Percentiles rank a stretch among this genome's conserved stretches.
These are phyloP conservation scores for Incumbomyces lentus DNA, from an alignment of 2,329 filamentous ascomycete species.

Conservation along the genomic window DNA sequence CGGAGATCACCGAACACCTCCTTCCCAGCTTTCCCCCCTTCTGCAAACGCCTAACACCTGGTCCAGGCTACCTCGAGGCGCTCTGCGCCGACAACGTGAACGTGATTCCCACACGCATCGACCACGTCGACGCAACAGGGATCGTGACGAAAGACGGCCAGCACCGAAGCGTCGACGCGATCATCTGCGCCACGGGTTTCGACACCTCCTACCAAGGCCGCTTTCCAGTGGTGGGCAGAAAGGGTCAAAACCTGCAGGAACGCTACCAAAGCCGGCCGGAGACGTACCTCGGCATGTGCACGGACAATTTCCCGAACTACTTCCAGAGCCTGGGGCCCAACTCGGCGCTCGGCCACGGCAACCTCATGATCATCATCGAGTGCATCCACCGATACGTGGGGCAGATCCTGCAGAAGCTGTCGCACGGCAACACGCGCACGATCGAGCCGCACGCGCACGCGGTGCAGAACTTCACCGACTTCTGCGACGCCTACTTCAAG, in stretches of 20 bases:
- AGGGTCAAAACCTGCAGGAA: slow-evolving; percentile 20
- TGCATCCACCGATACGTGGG: slow-evolving; percentile 23
- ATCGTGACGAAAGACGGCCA: slow-evolving; percentile 23
- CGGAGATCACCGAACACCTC: slow-evolving; percentile 27
- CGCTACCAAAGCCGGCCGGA: slow-evolving; percentile 24
- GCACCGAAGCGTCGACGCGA: slow-evolving; percentile 25
- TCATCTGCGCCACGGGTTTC: slow-evolving; percentile 32
- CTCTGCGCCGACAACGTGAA: slow-evolving; percentile 20
- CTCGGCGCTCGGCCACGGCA: slow-evolving; percentile 24
- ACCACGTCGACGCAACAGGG: slow-evolving; percentile 13
- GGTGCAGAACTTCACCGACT: slow-evolving; percentile 40
- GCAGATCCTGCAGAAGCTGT: slow-evolving; percentile 39
- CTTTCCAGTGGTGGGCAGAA: slow-evolving; percentile 27
- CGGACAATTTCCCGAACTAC: slow-evolving; percentile 27
- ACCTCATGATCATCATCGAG: slow-evolving; percentile 19
- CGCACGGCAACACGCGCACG: slow-evolving; percentile 39
- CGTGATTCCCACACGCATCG: slow-evolving; percentile 12
- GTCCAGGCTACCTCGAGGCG: slow-evolving; percentile 30
- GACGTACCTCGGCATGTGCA: slow-evolving; percentile 28
- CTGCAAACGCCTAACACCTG: slow-evolving; percentile 37
- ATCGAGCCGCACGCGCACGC: slow-evolving; percentile 34
- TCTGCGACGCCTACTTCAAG: slow-evolving; percentile 39
- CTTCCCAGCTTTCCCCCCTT: slow-evolving; percentile 32
- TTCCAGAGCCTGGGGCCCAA: slow-evolving; percentile 28
- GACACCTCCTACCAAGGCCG: slow-evolving; percentile 28